These are phyloP conservation scores for Trichoderma polysporum DNA, from an alignment of 2,329 filamentous ascomycete genomes.

Conservation along the genomic window DNA sequence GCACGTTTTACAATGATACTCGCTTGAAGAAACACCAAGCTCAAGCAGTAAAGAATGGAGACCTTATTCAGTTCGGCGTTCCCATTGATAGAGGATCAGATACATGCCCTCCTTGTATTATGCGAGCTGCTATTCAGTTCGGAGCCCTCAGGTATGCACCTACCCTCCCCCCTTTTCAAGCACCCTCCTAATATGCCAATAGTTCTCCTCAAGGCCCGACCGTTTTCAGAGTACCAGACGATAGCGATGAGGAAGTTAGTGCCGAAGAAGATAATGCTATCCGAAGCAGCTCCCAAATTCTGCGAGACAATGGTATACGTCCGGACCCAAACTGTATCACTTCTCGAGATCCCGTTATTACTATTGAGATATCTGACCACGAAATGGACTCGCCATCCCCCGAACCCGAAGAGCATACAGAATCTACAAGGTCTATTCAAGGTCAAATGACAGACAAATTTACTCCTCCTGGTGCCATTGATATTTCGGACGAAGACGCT, in stretches of 20 bases:
- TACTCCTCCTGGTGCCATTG: slow-evolving; percentile 7
- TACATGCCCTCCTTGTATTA: slow-evolving; percentile 39
- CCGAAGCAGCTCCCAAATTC: slow-evolving; percentile 29
- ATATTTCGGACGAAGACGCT: slow-evolving; percentile 12
- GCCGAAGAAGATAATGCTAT: slow-evolving; percentile 32
- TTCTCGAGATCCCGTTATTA: background rate
- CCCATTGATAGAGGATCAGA: slow-evolving; percentile 36
- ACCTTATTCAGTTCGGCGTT: slow-evolving; percentile 39
- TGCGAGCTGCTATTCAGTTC: slow-evolving; percentile 36
- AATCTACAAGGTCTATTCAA: background rate
- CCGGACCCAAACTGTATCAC: slow-evolving; percentile 25
- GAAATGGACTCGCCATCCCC: slow-evolving; percentile 3
- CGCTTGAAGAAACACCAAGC: slow-evolving; percentile 25
- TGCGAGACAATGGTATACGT: slow-evolving; percentile 32
- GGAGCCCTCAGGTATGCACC: slow-evolving; percentile 28
- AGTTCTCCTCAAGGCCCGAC: slow-evolving; percentile 31
- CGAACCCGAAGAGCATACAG: background rate
- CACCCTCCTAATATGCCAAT: slow-evolving; percentile 23
- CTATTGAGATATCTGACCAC: slow-evolving; percentile 29
- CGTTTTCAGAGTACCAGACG: slow-evolving; percentile 46
- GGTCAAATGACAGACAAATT: background rate
- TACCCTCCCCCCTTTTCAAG: background rate
- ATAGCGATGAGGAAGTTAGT: slow-evolving; percentile 34
- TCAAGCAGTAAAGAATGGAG: slow-evolving; percentile 30
- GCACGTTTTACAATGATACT: slow-evolving; percentile 47